These are phyloP conservation scores for Boletus eberwhitei DNA, from an alignment of 768 basidiomycete genomes.

Conservation along the genomic window DNA sequence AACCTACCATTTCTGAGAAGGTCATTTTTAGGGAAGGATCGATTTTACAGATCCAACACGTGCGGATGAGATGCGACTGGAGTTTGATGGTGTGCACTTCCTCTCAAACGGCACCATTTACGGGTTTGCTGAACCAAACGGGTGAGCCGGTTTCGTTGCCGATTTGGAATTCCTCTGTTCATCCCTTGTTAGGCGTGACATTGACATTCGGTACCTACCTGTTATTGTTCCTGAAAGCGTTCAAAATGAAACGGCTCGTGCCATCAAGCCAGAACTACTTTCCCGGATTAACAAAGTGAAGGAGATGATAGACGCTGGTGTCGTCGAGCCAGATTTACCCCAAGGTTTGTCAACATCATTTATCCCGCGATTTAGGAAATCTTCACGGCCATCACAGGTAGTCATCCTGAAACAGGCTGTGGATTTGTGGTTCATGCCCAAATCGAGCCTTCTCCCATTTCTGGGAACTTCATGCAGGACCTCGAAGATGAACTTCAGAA, in stretches of 20 bases:
- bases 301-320: slow-evolving; percentile 62
- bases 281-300: slow-evolving; percentile 57
- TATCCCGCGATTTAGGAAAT: neutral
- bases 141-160: slow-evolving; percentile 40
- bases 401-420: slow-evolving; percentile 48
- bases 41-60: slow-evolving; percentile 57
- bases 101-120: slow-evolving; percentile 71
- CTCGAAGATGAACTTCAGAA: slow-evolving; percentile 70
- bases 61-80: slow-evolving; percentile 58
- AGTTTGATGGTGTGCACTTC: slow-evolving; percentile 79
- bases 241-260: slow-evolving; percentile 56
- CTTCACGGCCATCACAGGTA: slow-evolving; percentile 36
- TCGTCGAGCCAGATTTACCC: slow-evolving; percentile 51
- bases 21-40: slow-evolving; percentile 55
- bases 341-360: slow-evolving; percentile 25
- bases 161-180: neutral
- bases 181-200: slow-evolving; percentile 40
- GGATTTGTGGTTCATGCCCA: slow-evolving; percentile 67
- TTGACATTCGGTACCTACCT: slow-evolving; percentile 67
- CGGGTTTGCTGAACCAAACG: slow-evolving; percentile 61
- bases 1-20: slow-evolving; percentile 1
- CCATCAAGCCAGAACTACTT: slow-evolving; percentile 58
- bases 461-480: slow-evolving; percentile 57
- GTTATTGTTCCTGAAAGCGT: slow-evolving; percentile 55
- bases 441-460: slow-evolving; percentile 51